Percentiles rank a stretch among this genome's conserved stretches.
phyloP scores from a whole-genome alignment of 2,329 filamentous ascomycete genomes.

The Chrysosporium queenslandicum region DNA sequence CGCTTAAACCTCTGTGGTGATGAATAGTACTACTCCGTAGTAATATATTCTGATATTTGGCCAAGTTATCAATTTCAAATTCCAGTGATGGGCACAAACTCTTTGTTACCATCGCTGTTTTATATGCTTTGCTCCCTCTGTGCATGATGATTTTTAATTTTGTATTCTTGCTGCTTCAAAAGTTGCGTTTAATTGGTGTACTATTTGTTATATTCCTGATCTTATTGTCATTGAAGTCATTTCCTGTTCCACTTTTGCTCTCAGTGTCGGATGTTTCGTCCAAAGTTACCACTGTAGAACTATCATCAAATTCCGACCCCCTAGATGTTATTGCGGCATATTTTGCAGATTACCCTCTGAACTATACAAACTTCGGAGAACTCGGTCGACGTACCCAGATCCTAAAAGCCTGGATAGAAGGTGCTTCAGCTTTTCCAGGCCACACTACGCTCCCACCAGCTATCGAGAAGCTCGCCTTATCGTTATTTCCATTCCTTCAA shows the following conservation, averaged over 20 bases:
- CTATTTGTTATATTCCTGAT: background rate
- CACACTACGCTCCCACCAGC: background rate
- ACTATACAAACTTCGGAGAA: slow-evolving; percentile 2
- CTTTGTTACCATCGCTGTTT: background rate
- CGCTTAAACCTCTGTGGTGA: too few relatives aligned
- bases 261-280: background rate
- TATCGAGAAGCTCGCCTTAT: background rate
- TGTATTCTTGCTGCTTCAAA: background rate
- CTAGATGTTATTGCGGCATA: background rate
- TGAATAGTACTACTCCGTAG: too few relatives aligned
- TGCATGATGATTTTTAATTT: background rate
- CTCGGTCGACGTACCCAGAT: slow-evolving; percentile 7
- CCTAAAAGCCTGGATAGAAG: background rate
- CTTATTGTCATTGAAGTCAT: background rate
- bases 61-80: too few relatives aligned
- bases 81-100: too few relatives aligned
- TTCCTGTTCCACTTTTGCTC: background rate
- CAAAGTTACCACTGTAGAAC: background rate
- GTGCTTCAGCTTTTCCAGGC: background rate
- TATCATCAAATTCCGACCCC: background rate
- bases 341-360: slow-evolving; percentile 1
- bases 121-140: background rate
- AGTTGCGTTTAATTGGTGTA: background rate
- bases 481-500: slow-evolving; percentile 2
- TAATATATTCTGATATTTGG: too few relatives aligned